Evolutionary conservation across 805 yeast genomes (phyloP), one percentile per base, ranked within the genome.

Genomic region (Ogataea ganodermae): DNA sequence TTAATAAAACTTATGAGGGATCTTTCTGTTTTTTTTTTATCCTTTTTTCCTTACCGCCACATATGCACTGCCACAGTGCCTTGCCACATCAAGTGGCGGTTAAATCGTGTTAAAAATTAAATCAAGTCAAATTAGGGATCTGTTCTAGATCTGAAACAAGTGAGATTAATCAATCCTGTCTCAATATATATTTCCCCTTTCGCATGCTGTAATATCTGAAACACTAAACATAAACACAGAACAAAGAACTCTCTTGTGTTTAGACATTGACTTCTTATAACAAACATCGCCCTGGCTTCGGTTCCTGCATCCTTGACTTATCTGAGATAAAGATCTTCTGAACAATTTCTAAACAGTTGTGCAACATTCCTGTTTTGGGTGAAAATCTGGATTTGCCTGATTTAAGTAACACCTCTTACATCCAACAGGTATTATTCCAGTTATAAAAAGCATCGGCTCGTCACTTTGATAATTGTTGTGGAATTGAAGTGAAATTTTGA

Each of bases 71-170:
- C 30, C 44, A 23, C 43, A 12, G n/a, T n/a, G 3, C n/a, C 10
- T 16, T 27, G 31, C 43, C 37, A 33, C 37, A 14, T 10, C 5
- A 5, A 9, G 42, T 38, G 54, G 54, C 54, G 32, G 49, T 44
- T 45, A 31, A 27, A 27, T 17, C 50, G 28, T 47, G 54, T 50
- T 33, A 46, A 50, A 50, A 46, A 50, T 50, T 42, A 9, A 44
- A 50, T 50, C 54, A 50, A 40, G 2, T 14, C 17, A 43, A 22
- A 46, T 38, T 26, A 33, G 31, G 45, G 52, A 18, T 23, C 38
- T 43, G 42, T 32, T n/a, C 37, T 20, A 37, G 49, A 45, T 49
- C 44, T 49, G 52, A 49, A 49, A 49, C 52, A 49, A 26, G 16
- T 30, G 27, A 38, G 32, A 38, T 26, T 24, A 3, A 7, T 7